These are phyloP conservation scores for Helenozyma rhizophorensis DNA, from an alignment of 805 yeast genomes.

Conservation along the genomic window DNA sequence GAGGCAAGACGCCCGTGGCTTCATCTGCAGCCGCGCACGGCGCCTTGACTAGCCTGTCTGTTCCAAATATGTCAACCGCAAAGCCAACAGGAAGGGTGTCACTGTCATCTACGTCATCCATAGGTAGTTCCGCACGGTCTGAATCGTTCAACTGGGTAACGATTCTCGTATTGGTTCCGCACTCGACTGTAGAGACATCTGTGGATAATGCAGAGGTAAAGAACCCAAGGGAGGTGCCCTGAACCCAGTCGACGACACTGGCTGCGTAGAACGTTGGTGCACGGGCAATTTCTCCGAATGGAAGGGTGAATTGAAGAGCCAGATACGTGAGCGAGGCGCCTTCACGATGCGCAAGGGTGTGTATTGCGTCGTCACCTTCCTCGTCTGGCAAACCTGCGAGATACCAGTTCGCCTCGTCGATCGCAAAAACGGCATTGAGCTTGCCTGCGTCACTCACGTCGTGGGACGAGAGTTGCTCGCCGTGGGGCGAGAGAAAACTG, in stretches of 20 bases:
- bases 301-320: slow-evolving; percentile 44
- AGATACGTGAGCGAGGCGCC: slow-evolving; percentile 11
- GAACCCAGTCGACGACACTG: slow-evolving; percentile 38
- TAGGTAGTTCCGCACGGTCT: slow-evolving; percentile 69
- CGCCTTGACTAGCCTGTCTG: slow-evolving; percentile 34
- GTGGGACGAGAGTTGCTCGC: not conserved
- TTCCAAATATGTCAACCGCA: slow-evolving; percentile 52
- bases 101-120: slow-evolving; percentile 57
- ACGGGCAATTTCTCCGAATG: slow-evolving; percentile 50
- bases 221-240: slow-evolving; percentile 27
- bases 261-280: slow-evolving; percentile 42
- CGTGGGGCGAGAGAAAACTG: slow-evolving; percentile 1
- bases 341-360: slow-evolving; percentile 5
- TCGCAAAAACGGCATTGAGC: slow-evolving; percentile 12
- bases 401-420: slow-evolving; percentile 18
- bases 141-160: slow-evolving; percentile 61
- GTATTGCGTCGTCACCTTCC: slow-evolving; percentile 10
- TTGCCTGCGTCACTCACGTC: slow-evolving; percentile 15
- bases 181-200: slow-evolving; percentile 46
- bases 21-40: slow-evolving; percentile 59
- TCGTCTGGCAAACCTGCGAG: slow-evolving; percentile 9
- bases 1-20: slow-evolving; percentile 56
- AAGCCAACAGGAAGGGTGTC: slow-evolving; percentile 74
- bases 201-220: slow-evolving; percentile 62
- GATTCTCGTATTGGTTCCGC: slow-evolving; percentile 9